Evolutionary conservation across 202 grass and related monocot genomes (phyloP).

Genomic region (Schoenoplectus tabernaemontani): DNA sequence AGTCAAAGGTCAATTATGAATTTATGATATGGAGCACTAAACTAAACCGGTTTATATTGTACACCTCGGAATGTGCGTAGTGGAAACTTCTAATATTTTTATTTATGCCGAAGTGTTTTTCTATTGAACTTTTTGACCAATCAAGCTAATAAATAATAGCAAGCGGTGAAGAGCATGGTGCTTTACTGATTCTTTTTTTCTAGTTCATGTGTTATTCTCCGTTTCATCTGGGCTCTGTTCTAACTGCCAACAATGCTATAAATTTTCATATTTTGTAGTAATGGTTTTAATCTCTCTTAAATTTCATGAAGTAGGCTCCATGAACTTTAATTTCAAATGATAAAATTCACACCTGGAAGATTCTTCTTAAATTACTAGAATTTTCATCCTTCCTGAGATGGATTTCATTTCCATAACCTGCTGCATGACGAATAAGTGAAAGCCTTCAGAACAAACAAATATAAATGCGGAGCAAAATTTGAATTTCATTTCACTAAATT

Average conservation of each 20-base stretch:
- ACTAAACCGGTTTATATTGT: background rate
- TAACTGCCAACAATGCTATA: background rate
- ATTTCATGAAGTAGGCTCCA: no score
- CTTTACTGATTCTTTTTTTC: background rate
- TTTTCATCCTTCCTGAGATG: background rate
- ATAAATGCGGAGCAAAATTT: background rate
- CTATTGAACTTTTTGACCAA: background rate
- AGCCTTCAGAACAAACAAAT: background rate
- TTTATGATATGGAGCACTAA: background rate
- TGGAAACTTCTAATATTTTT: background rate
- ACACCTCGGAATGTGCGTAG: background rate
- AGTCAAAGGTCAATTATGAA: slow-evolving; percentile 9
- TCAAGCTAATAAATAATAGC: background rate
- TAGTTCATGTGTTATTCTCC: background rate
- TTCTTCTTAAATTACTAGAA: background rate
- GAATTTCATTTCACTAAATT: slow-evolving; percentile 20
- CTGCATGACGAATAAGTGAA: background rate
- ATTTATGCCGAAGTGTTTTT: background rate
- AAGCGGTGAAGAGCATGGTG: background rate
- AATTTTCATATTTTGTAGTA: no score
- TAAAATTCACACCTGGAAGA: no score
- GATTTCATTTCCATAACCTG: background rate
- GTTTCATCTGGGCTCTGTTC: background rate
- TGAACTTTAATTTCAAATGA: background rate
- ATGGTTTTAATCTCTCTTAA: no score